Percentiles rank a stretch among this genome's conserved stretches.
Evolutionary conservation across 2,329 filamentous ascomycete genomes (phyloP).

Genomic region (Diaporthe sp.): DNA sequence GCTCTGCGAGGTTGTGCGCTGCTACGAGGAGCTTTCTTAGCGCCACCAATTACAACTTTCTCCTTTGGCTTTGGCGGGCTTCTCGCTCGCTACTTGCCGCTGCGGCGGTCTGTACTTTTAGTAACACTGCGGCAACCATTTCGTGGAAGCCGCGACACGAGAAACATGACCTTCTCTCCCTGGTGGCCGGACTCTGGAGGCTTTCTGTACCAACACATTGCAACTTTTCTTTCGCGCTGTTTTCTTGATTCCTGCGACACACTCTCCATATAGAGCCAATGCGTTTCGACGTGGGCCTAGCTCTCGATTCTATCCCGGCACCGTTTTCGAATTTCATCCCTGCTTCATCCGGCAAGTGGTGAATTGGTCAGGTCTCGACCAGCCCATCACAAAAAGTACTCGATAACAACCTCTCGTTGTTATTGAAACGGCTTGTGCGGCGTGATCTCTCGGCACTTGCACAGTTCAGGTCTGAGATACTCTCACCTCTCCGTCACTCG

Average conservation of each 20-base stretch:
- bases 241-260: not conserved
- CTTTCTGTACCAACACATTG: conserved; percentile 1
- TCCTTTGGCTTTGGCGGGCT: not conserved
- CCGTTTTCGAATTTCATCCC: not conserved
- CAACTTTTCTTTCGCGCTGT: not conserved
- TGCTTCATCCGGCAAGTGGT: not conserved
- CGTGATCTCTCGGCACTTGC: not conserved
- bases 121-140: not conserved
- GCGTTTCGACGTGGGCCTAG: not conserved
- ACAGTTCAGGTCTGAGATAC: not conserved
- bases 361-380: too few relatives aligned
- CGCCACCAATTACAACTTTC: too few relatives aligned
- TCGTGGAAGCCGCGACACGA: not conserved
- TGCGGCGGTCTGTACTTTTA: conserved; percentile 4
- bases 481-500: not conserved
- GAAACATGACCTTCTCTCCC: not conserved
- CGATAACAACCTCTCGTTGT: not conserved
- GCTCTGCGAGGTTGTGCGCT: conserved; percentile 58
- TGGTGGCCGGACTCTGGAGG: not conserved
- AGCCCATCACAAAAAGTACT: not conserved
- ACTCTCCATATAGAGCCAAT: not conserved
- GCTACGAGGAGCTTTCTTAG: conserved; percentile 52
- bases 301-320: not conserved
- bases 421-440: not conserved
- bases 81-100: not conserved